Evolutionary conservation across 2,329 filamentous ascomycete species (phyloP).

Genomic region (Cladophialophora carrionii): DNA sequence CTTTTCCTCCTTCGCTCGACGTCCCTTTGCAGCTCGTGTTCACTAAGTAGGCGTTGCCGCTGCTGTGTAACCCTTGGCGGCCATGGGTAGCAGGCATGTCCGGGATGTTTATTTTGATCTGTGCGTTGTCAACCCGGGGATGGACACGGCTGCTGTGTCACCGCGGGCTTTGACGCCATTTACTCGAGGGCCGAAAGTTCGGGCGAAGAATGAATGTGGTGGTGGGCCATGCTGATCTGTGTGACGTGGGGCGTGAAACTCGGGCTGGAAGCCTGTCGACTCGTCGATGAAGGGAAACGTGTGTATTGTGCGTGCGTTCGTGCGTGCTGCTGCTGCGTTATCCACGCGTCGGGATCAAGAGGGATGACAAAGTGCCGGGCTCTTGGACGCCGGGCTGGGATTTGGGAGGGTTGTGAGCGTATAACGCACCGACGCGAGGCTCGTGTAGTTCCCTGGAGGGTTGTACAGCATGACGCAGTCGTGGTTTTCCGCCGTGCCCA

Average conservation of each 20-base stretch:
- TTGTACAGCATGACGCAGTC: background rate
- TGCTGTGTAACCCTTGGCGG: constrained; percentile 10
- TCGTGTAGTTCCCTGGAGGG: background rate
- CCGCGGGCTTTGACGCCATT: background rate
- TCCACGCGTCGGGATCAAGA: background rate
- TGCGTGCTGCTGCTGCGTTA: constrained; percentile 2
- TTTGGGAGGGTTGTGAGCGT: background rate
- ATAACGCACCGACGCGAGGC: background rate
- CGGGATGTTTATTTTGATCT: background rate
- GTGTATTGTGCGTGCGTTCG: background rate
- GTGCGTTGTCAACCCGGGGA: background rate
- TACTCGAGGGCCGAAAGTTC: background rate
- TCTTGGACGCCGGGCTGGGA: background rate
- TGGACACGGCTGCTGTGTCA: constrained; percentile 17
- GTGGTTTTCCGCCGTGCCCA: background rate
- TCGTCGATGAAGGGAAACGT: background rate
- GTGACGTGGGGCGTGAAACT: no score
- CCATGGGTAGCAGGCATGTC: background rate
- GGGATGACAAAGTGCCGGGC: background rate
- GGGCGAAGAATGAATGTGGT: no score
- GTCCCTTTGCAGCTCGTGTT: constrained; percentile 1
- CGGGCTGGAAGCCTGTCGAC: background rate
- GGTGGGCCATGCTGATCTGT: background rate
- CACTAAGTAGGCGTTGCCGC: background rate
- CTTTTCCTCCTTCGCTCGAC: background rate